Percentiles rank a stretch among this genome's conserved stretches.
These are phyloP conservation scores for Coniochaeta prunicola DNA, from an alignment of 2,329 filamentous ascomycete genomes.

Conservation along the genomic window DNA sequence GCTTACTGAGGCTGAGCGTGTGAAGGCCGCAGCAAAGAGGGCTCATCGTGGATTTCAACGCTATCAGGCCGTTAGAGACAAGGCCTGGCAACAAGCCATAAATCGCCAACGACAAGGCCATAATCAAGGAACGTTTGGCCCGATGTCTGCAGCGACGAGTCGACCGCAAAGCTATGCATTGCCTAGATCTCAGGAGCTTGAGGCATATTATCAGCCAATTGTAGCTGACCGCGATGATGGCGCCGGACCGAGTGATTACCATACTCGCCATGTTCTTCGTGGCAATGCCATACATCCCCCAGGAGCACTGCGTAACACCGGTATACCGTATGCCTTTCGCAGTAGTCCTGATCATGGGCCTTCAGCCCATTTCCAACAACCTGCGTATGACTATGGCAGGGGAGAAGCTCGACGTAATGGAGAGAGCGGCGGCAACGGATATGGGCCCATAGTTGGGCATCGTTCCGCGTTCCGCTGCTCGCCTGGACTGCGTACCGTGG, in stretches of 20 bases:
- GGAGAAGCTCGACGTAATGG: not conserved
- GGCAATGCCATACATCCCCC: not conserved
- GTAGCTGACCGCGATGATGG: not conserved
- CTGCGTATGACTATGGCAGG: not conserved
- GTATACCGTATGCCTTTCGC: not conserved
- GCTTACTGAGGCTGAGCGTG: not conserved
- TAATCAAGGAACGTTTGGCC: not conserved
- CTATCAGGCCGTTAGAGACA: constrained; percentile 28
- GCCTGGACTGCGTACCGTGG: constrained; percentile 7
- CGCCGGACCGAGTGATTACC: not conserved
- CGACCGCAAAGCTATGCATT: not conserved
- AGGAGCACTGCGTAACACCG: not conserved
- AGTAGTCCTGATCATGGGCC: not conserved
- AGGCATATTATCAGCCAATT: not conserved
- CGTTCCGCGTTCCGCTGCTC: constrained; percentile 6
- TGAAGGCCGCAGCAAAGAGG: constrained; percentile 22
- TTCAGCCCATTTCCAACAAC: not conserved
- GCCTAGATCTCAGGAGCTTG: not conserved
- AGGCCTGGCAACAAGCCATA: constrained; percentile 23
- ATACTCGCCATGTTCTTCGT: not conserved
- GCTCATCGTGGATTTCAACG: constrained; percentile 38
- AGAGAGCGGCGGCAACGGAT: constrained; percentile 3
- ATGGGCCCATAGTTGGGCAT: constrained; percentile 13
- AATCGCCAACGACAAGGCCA: constrained; percentile 18
- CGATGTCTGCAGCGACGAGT: not conserved